A percentile compares a stretch with the other conserved stretches of the same genome.
These are phyloP conservation scores for Amaranthus palmeri DNA, from an alignment of 148 eudicot species.

Conservation along the genomic window DNA sequence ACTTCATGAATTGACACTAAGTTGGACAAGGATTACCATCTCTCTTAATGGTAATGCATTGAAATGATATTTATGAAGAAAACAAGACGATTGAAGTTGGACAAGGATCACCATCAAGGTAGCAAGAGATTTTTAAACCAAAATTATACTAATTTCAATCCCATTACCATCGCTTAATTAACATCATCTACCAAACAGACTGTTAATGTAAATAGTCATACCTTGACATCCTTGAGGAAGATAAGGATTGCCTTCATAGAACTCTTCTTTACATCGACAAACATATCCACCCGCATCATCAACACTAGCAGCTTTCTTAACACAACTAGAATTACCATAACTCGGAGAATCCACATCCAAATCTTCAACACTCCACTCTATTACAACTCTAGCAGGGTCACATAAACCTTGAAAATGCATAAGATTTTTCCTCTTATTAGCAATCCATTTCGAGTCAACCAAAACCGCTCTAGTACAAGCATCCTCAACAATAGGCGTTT, in stretches of 20 bases:
- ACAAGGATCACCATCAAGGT: no score
- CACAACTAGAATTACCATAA: slow-evolving; percentile 12
- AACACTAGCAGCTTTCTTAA: neutral
- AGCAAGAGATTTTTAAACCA: no score
- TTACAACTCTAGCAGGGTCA: neutral
- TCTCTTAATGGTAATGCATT: no score
- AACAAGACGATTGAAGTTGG: no score
- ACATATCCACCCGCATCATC: slow-evolving; percentile 12
- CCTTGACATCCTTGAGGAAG: slow-evolving; percentile 26
- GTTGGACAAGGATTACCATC: no score
- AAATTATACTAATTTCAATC: no score
- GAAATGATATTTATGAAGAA: no score
- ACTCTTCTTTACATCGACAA: slow-evolving; percentile 21
- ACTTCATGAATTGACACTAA: no score
- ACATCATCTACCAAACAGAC: no score
- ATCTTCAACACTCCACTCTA: slow-evolving; percentile 2
- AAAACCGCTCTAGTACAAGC: neutral
- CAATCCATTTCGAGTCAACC: neutral
- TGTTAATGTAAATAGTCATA: neutral
- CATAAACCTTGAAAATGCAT: neutral
- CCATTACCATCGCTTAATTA: no score
- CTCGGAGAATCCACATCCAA: neutral
- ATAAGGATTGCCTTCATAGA: slow-evolving; percentile 25
- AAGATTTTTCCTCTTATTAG: slow-evolving; percentile 4
- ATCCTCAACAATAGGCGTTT: neutral